A percentile compares a stretch with the other conserved stretches of the same genome.
phyloP scores from a whole-genome alignment of 768 basidiomycete genomes.

The Peribolospora kevripleyi region DNA sequence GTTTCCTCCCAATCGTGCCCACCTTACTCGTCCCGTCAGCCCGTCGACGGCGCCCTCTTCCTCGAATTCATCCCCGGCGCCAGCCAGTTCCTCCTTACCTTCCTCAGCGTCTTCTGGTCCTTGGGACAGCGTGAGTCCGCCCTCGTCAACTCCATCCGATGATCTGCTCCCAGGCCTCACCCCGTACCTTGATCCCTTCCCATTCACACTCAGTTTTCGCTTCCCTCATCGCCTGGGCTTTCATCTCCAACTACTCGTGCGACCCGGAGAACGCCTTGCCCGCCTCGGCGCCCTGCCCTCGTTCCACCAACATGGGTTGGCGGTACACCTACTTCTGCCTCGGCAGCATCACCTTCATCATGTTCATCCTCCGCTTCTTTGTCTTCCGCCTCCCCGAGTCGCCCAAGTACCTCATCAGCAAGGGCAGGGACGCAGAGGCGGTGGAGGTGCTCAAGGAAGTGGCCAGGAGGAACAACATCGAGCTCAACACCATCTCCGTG shows the following conservation, averaged over 20 bases:
- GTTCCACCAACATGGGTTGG: conserved; percentile 36
- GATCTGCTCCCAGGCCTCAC: too few species aligned
- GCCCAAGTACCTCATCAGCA: conserved; percentile 35
- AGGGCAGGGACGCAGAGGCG: conserved; percentile 35
- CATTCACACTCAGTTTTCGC: conserved; percentile 19
- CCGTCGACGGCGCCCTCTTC: conserved; percentile 18
- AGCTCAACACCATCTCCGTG: conserved; percentile 25
- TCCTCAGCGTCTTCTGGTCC: conserved; percentile 34
- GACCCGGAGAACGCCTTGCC: conserved; percentile 11
- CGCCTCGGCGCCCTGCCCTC: conserved; percentile 25
- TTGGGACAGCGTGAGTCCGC: conserved; percentile 19
- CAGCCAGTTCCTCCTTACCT: conserved; percentile 25
- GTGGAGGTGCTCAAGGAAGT: conserved; percentile 29
- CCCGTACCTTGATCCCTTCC: too few species aligned
- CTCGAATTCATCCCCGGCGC: conserved; percentile 16
- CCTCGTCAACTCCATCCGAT: too few species aligned
- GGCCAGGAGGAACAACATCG: conserved; percentile 27
- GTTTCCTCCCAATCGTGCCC: background rate
- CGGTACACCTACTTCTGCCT: conserved; percentile 29
- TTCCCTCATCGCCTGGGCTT: conserved; percentile 31
- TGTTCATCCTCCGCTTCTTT: conserved; percentile 33
- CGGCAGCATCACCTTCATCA: conserved; percentile 25
- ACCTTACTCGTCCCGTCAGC: conserved; percentile 11
- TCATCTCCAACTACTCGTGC: conserved; percentile 35
- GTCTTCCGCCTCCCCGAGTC: conserved; percentile 38